Base-by-base conservation (phyloP, 768 basidiomycete genomes). In the Auricularia cornea region DNA sequence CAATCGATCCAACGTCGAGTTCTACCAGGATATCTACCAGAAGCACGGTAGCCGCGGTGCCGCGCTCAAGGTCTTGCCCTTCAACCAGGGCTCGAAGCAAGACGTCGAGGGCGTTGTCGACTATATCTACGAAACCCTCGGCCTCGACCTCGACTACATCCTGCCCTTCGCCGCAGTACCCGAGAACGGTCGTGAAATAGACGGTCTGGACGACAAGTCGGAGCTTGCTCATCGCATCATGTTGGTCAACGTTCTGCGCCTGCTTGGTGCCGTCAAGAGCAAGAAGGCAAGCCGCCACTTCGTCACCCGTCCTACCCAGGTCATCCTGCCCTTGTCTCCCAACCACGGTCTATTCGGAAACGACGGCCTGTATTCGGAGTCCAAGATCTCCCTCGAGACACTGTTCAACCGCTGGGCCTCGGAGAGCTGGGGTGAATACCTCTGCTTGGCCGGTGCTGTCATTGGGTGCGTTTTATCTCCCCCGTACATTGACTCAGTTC, bases 71-170 rank as follows among this genome's bases (percentile, higher is more conserved):
- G 96, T 99, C 60, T 96, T 99, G 35, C 97, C 97, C 16, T 99
- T 98, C 85, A 99, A 99, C 72, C 96, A 98, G 74, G 97, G 91
- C 31, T 98, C 97, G 3, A 97, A 94, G 76, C 97, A 98, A 74
- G 97, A 99, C 68, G 93, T 98, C 41, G 97, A 99, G 71, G 94
- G 95, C 3, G 86, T 99, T 60, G 87, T 99, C 68, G 96, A 98
- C 77, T 99, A 98, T 74, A 96, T 99, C 75, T 99, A 98, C 77
- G 85, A 89, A 31, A 94, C 87, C 29, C 87, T 99, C 61, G 90
- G 93, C 62, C 86, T 98, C 79, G 97, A 99, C 77, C 84, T 99
- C 63, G 97, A 99, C 76, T 99, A 98, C 76, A 92, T 99, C 70
- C 84, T 98, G 64, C 97, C 97, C 26, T 99, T 99, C 76, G 97